These are phyloP conservation scores for Leccinum fallax DNA, from an alignment of 1,284 basidiomycete species.

Conservation along the genomic window DNA sequence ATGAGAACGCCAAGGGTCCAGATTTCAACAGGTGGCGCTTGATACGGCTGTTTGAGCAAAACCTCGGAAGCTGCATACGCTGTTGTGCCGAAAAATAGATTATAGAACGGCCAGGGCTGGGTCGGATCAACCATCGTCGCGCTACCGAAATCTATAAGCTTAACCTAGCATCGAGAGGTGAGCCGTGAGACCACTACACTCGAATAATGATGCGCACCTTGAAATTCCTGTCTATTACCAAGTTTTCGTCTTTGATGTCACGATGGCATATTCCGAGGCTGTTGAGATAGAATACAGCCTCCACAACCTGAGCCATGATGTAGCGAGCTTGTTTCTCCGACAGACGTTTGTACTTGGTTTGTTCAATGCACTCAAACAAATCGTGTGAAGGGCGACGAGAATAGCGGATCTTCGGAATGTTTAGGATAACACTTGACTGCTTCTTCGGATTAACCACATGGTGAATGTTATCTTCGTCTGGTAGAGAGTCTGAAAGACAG, in stretches of 20 bases:
- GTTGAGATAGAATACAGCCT: slow-evolving; percentile 81
- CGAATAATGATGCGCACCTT: slow-evolving; percentile 46
- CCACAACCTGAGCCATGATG: slow-evolving; percentile 87
- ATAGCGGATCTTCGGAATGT: slow-evolving; percentile 51
- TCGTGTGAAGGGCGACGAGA: slow-evolving; percentile 82
- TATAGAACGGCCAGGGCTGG: slow-evolving; percentile 68
- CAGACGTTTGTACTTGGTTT: slow-evolving; percentile 75
- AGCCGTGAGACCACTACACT: slow-evolving; percentile 2
- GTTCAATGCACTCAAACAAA: slow-evolving; percentile 92
- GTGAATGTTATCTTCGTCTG: slow-evolving; percentile 7
- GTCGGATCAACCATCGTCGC: slow-evolving; percentile 76
- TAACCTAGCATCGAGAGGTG: slow-evolving; percentile 56
- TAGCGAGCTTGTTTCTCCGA: slow-evolving; percentile 79
- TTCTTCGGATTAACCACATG: slow-evolving; percentile 15
- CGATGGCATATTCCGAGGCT: slow-evolving; percentile 81
- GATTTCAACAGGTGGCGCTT: slow-evolving; percentile 81
- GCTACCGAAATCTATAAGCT: slow-evolving; percentile 93
- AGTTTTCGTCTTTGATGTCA: slow-evolving; percentile 94
- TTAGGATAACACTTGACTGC: slow-evolving; percentile 12
- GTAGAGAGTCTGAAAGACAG: slow-evolving; percentile 21
- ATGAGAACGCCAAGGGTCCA: slow-evolving; percentile 93
- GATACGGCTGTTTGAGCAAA: slow-evolving; percentile 71
- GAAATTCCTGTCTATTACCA: slow-evolving; percentile 78
- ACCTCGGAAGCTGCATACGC: slow-evolving; percentile 85
- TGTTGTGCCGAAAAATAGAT: slow-evolving; percentile 79